Evolutionary conservation across 768 basidiomycete genomes (phyloP), one percentile per base, ranked within the genome.

Genomic region (Candolleomyces efflorescens): DNA sequence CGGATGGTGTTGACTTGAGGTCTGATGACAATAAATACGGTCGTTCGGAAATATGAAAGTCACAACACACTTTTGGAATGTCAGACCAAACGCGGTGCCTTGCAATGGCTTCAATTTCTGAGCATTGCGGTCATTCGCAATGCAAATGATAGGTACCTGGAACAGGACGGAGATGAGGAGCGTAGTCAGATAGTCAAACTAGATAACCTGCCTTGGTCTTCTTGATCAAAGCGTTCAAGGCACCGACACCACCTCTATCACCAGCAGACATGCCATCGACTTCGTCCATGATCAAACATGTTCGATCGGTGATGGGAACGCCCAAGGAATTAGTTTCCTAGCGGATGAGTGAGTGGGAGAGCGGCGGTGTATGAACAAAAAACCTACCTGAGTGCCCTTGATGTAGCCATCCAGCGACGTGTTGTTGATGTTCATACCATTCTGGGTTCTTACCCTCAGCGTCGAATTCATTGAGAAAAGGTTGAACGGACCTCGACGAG

Each of bases 221-320:
- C 75, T 89, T 94, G 64, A 99, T 96, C 60, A 99, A 67, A 0
- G 86, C 86, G 58, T 93, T 93, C 63, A 99, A 69, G 5, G 97
- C 97, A 22, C 93, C 96, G 1, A 98, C 92, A 55, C 97, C 97
- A 15, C 97, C 97, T 46, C 97, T 82, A 71, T 99, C 97, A 17
- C 97, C 97, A 3, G 92, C 91, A 5, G 94, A 96, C 95, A 98
- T 99, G 1, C 97, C 97, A 63, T 99, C 97, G 2, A 98, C 96
- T 69, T 99, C 97, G 66, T 99, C 97, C 96, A 99, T 98, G 68
- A 99, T 98, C 46, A 99, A 76, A 62, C 94, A 92, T 0, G 90
- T 83, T 68, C 79, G 84, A 64, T 90, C 83, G 0, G 90, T 94
- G 62, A 98, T 85, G 15, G 75, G 67, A 2, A 95, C 77, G 2